These are phyloP conservation scores for Pseudonitzschia multiseries DNA, from an alignment of 108 stramenopile species.

Conservation along the genomic window DNA sequence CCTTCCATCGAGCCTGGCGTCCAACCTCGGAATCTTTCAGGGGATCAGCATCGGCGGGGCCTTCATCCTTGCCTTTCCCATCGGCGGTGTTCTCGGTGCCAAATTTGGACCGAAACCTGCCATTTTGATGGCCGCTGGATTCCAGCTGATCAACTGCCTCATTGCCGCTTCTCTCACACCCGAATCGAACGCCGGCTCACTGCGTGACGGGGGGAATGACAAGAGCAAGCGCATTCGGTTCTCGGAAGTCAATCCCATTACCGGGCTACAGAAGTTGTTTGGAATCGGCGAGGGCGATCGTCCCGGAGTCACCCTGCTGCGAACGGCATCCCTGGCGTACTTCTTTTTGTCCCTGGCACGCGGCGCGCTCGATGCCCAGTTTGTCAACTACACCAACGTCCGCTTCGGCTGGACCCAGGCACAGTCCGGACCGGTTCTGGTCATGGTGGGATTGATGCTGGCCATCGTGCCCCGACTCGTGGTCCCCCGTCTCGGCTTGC, in stretches of 20 bases:
- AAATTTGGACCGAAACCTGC: slow-evolving; percentile 3
- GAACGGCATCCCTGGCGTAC: background rate
- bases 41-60: slow-evolving; percentile 8
- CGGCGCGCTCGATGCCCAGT: slow-evolving; percentile 5
- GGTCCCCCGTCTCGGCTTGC: background rate
- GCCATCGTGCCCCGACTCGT: slow-evolving; percentile 5
- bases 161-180: slow-evolving; percentile 4
- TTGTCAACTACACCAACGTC: slow-evolving; percentile 3
- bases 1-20: background rate
- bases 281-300: background rate
- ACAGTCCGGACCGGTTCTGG: slow-evolving; percentile 2
- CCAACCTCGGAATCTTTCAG: slow-evolving; percentile 14
- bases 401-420: slow-evolving; percentile 12
- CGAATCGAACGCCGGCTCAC: background rate
- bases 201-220: background rate
- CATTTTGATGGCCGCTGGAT: slow-evolving; percentile 2
- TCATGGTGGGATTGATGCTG: slow-evolving; percentile 17
- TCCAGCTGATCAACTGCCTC: background rate
- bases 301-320: background rate
- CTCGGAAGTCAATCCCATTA: slow-evolving; percentile 14
- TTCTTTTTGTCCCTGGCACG: slow-evolving; percentile 6
- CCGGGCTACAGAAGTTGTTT: slow-evolving; percentile 3
- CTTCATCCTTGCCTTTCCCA: slow-evolving; percentile 4
- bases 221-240: background rate
- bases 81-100: slow-evolving; percentile 2